A percentile compares a stretch with the other conserved stretches of the same genome.
These are phyloP conservation scores for Rubus idaeus DNA, from an alignment of 306 rosid genomes.

Conservation along the genomic window DNA sequence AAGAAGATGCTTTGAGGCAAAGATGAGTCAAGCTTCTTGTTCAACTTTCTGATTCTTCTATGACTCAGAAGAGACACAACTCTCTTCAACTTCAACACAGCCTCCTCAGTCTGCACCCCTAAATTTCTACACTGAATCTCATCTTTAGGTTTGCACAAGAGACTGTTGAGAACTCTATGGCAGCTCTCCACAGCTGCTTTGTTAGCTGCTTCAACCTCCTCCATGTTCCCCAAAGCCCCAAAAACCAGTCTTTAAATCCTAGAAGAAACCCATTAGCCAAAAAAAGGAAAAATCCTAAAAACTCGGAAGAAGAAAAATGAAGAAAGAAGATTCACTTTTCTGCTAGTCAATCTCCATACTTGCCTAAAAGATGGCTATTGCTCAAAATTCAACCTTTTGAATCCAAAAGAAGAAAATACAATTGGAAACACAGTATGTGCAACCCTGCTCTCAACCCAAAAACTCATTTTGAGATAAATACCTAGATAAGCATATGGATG, in stretches of 20 bases:
- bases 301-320: not conserved
- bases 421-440: not conserved
- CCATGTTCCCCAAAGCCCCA: constrained; percentile 45
- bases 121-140: constrained; percentile 50
- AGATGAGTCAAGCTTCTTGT: constrained; percentile 46
- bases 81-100: constrained; percentile 77
- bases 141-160: constrained; percentile 59
- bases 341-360: not conserved
- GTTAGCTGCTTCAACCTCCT: constrained; percentile 77
- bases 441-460: not conserved
- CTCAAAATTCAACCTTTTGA: constrained; percentile 22
- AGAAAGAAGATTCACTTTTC: not conserved
- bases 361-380: not conserved
- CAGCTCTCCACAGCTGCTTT: constrained; percentile 75
- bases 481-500: not conserved
- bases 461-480: not conserved
- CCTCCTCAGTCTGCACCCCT: constrained; percentile 66
- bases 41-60: constrained; percentile 74
- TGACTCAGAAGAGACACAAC: constrained; percentile 78
- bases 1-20: constrained; percentile 53
- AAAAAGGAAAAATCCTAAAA: not conserved
- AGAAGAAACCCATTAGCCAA: not conserved
- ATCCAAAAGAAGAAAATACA: not conserved
- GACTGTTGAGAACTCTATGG: constrained; percentile 50
- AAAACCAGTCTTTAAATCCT: constrained; percentile 18